Percentiles rank a stretch among this genome's conserved stretches.
phyloP scores from a whole-genome alignment of 2,329 filamentous ascomycete genomes.

The Aureobasidium lini region DNA sequence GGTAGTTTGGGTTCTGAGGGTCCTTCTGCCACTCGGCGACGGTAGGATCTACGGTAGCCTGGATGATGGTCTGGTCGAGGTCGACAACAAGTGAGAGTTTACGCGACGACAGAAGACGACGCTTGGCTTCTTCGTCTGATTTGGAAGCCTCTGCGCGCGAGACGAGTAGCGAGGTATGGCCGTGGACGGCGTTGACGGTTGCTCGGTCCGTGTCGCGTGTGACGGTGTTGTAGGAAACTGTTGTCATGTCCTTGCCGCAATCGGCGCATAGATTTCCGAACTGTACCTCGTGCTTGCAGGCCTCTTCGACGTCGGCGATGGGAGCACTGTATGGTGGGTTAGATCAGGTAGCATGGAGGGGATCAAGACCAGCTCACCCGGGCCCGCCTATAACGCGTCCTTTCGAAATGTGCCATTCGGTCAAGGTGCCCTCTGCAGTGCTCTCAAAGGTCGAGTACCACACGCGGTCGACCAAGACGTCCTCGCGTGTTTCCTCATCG shows the following conservation, averaged over 20 bases:
- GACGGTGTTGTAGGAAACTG: conserved; percentile 75
- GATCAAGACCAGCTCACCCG: conserved; percentile 19
- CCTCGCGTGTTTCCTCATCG: conserved; percentile 65
- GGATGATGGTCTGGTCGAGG: conserved; percentile 96
- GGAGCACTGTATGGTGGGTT: conserved; percentile 30
- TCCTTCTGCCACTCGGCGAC: conserved; percentile 94
- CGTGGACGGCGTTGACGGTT: conserved; percentile 90
- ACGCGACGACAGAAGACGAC: conserved; percentile 67
- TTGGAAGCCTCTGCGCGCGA: conserved; percentile 72
- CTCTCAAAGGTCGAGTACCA: conserved; percentile 77
- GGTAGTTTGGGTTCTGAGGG: conserved; percentile 79
- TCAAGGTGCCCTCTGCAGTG: conserved; percentile 71
- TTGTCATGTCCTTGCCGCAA: conserved; percentile 94
- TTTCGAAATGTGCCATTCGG: conserved; percentile 63
- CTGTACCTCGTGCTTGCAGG: conserved; percentile 84
- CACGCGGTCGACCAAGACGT: conserved; percentile 56
- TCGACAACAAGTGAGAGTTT: conserved; percentile 94
- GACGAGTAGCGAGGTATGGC: conserved; percentile 79
- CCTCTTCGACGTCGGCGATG: conserved; percentile 75
- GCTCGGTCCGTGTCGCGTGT: conserved; percentile 74
- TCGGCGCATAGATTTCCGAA: conserved; percentile 84
- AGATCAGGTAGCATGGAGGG: neutral
- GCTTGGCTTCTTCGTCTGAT: conserved; percentile 80
- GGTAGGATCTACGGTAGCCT: conserved; percentile 93
- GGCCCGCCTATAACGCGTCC: conserved; percentile 53